Evolutionary conservation across 768 basidiomycete genomes (phyloP).

Genomic region (Clitopilus passeckerianus): DNA sequence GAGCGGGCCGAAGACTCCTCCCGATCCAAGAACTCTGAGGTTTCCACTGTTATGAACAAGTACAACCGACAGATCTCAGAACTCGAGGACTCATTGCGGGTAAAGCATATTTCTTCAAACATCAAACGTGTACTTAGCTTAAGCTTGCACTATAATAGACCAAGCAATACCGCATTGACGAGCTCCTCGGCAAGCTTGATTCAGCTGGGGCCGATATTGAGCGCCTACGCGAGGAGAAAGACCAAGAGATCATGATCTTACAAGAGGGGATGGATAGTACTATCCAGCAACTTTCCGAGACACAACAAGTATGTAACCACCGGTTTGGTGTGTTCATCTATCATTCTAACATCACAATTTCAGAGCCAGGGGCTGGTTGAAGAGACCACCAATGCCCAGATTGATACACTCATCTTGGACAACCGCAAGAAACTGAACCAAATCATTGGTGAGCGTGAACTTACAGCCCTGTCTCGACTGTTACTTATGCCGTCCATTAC

Average conservation of each 20-base stretch:
- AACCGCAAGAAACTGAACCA: constrained; percentile 97
- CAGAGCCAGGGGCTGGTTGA: constrained; percentile 83
- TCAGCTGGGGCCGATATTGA: constrained; percentile 72
- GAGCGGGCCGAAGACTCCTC: constrained; percentile 96
- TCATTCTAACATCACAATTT: constrained; percentile 5
- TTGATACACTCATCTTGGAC: constrained; percentile 94
- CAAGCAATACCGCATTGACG: constrained; percentile 97
- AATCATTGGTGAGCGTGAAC: constrained; percentile 68
- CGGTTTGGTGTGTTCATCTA: not conserved
- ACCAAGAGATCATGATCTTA: constrained; percentile 92
- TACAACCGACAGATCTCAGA: constrained; percentile 96
- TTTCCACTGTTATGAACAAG: constrained; percentile 80
- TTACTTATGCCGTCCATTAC: constrained; percentile 10
- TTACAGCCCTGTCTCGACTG: not conserved
- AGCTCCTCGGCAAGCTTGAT: constrained; percentile 79
- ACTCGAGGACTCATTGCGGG: constrained; percentile 92
- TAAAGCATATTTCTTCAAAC: constrained; percentile 28
- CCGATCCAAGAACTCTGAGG: constrained; percentile 89
- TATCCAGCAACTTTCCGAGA: constrained; percentile 80
- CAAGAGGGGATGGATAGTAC: constrained; percentile 95
- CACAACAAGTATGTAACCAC: constrained; percentile 61
- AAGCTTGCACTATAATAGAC: constrained; percentile 40
- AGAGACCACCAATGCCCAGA: constrained; percentile 92
- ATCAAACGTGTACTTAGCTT: not conserved
- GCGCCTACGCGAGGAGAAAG: constrained; percentile 88